Evolutionary conservation across 345 rosid species (phyloP).

Genomic region (Linum tenue): DNA sequence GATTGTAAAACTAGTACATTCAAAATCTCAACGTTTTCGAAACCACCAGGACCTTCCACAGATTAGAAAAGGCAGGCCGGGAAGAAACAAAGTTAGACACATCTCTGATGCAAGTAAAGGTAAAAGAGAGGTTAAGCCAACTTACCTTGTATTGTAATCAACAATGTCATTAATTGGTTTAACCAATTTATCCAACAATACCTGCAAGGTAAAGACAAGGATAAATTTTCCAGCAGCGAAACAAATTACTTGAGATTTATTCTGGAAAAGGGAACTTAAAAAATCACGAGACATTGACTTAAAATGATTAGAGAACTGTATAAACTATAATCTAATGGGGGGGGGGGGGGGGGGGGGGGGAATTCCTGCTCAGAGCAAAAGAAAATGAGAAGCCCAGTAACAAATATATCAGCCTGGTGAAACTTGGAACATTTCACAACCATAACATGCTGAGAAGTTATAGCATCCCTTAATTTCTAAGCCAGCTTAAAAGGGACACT

Average conservation of each 20-base stretch:
- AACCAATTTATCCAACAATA: conserved; percentile 77
- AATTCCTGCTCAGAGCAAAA: not conserved
- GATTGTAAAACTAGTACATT: no score
- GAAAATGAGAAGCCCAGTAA: not conserved
- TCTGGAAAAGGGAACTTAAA: not conserved
- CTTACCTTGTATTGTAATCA: conserved; percentile 85
- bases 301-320: not conserved
- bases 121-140: not conserved
- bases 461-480: not conserved
- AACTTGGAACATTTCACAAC: not conserved
- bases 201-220: conserved; percentile 36
- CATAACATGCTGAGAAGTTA: not conserved
- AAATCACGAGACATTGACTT: not conserved
- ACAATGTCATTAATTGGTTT: conserved; percentile 65
- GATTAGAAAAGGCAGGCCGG: not conserved
- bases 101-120: not conserved
- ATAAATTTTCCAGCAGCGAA: not conserved
- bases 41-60: not conserved
- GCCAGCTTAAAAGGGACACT: not conserved
- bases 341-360: not conserved
- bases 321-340: not conserved
- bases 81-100: not conserved
- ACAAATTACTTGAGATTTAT: not conserved
- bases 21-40: no score
- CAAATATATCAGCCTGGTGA: not conserved